Percentiles rank a stretch among this genome's conserved stretches.
Evolutionary conservation across 164 flowering plant genomes (phyloP).

Genomic region (Berberis vulgaris): DNA sequence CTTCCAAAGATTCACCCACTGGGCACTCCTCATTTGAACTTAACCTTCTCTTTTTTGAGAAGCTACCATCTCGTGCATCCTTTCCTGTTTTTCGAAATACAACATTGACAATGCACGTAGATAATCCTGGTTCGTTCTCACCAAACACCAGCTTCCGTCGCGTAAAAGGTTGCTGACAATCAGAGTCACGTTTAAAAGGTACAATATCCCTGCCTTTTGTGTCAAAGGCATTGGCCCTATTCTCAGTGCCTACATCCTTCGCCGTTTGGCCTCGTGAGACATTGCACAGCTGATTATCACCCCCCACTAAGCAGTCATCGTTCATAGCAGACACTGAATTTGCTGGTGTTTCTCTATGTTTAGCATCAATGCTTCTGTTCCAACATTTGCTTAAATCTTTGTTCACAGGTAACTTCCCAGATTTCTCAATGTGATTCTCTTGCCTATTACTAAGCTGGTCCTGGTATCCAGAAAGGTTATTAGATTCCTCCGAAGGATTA

Average conservation of each 20-base stretch:
- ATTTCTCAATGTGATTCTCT: slow-evolving; percentile 4
- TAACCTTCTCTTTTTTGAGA: slow-evolving; percentile 24
- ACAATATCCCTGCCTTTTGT: slow-evolving; percentile 32
- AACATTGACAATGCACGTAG: slow-evolving; percentile 27
- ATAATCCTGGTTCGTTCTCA: slow-evolving; percentile 30
- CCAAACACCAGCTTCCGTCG: slow-evolving; percentile 54
- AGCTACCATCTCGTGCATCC: slow-evolving; percentile 27
- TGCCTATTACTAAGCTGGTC: slow-evolving; percentile 19
- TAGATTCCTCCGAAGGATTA: slow-evolving; percentile 83
- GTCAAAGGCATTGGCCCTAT: slow-evolving; percentile 28
- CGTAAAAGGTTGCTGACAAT: slow-evolving; percentile 56
- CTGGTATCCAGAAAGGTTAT: slow-evolving; percentile 22
- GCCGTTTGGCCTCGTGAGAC: slow-evolving; percentile 17
- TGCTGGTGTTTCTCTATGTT: slow-evolving; percentile 21
- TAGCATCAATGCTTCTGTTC: slow-evolving; percentile 11
- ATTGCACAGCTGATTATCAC: slow-evolving; percentile 18
- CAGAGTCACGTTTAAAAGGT: slow-evolving; percentile 30
- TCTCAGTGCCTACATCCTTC: slow-evolving; percentile 37
- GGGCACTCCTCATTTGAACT: slow-evolving; percentile 18
- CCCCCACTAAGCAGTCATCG: slow-evolving; percentile 19
- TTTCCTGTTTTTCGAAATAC: slow-evolving; percentile 20
- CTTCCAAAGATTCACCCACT: slow-evolving; percentile 24
- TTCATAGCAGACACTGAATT: slow-evolving; percentile 30
- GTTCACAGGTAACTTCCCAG: neutral
- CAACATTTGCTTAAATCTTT: slow-evolving; percentile 8